Evolutionary conservation across 768 basidiomycete species (phyloP).

Genomic region (Nevesoporus exiguus): DNA sequence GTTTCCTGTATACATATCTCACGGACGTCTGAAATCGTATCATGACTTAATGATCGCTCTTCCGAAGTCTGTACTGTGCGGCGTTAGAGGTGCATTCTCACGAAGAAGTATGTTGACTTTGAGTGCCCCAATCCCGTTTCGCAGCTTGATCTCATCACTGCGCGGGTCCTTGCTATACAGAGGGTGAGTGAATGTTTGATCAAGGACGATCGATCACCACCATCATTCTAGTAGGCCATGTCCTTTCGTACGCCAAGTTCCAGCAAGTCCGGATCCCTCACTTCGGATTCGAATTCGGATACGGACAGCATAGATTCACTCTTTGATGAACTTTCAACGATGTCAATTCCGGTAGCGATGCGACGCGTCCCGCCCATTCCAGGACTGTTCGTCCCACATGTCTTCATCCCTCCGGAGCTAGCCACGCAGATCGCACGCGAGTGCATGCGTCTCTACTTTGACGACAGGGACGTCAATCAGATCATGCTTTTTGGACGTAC

Average conservation of each 20-base stretch:
- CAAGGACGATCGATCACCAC: not conserved
- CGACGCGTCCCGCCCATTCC: slow-evolving; percentile 53
- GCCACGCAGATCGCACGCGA: slow-evolving; percentile 46
- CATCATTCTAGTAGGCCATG: slow-evolving; percentile 8
- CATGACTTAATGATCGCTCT: not conserved
- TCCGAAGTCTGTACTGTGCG: slow-evolving; percentile 8
- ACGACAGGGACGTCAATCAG: slow-evolving; percentile 56
- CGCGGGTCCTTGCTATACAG: not conserved
- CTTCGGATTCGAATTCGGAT: slow-evolving; percentile 12
- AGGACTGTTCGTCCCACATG: slow-evolving; percentile 58
- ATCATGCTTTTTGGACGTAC: slow-evolving; percentile 80
- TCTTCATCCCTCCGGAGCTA: slow-evolving; percentile 49
- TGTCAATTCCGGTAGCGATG: slow-evolving; percentile 19
- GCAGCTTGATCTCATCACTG: slow-evolving; percentile 2
- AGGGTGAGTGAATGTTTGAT: slow-evolving; percentile 7
- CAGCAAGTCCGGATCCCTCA: not conserved
- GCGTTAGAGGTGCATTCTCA: slow-evolving; percentile 19
- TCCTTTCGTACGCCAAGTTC: not conserved
- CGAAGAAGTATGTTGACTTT: slow-evolving; percentile 5
- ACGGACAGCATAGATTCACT: slow-evolving; percentile 41
- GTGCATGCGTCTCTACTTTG: slow-evolving; percentile 59
- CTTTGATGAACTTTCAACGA: slow-evolving; percentile 42
- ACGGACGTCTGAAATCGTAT: not conserved
- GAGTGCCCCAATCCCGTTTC: not conserved
- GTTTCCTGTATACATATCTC: not conserved